These are phyloP conservation scores for Suillus clintonianus DNA, from an alignment of 768 basidiomycete species.

Conservation along the genomic window DNA sequence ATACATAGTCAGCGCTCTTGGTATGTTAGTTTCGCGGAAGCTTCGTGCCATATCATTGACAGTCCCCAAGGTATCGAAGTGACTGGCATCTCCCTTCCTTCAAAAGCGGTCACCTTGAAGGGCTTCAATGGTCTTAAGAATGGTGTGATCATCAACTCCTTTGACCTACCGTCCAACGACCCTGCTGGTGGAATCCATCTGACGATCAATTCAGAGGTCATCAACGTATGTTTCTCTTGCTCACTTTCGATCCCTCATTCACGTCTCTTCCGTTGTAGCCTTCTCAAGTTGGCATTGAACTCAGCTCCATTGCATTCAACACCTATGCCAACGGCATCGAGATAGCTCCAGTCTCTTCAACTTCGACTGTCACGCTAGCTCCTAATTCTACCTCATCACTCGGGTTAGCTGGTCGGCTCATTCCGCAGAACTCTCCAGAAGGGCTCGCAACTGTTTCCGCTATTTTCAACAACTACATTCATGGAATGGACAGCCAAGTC, in stretches of 20 bases:
- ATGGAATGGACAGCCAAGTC: slow-evolving; percentile 62
- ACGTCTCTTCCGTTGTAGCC: slow-evolving; percentile 42
- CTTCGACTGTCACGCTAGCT: slow-evolving; percentile 50
- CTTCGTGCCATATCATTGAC: neutral
- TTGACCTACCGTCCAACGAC: slow-evolving; percentile 71
- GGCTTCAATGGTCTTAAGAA: slow-evolving; percentile 70
- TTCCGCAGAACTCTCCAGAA: slow-evolving; percentile 55
- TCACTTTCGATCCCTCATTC: slow-evolving; percentile 1
- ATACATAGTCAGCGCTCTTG: slow-evolving; percentile 54
- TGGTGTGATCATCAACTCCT: slow-evolving; percentile 63
- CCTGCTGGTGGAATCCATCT: slow-evolving; percentile 72
- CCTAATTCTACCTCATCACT: slow-evolving; percentile 55
- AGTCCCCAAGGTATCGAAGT: slow-evolving; percentile 52
- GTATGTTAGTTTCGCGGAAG: slow-evolving; percentile 29
- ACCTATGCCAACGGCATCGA: slow-evolving; percentile 52
- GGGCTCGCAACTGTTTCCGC: slow-evolving; percentile 61
- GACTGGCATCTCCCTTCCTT: slow-evolving; percentile 51
- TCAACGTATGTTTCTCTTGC: slow-evolving; percentile 49
- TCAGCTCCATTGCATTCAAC: slow-evolving; percentile 62
- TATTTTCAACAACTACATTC: slow-evolving; percentile 73
- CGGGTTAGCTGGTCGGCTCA: slow-evolving; percentile 59
- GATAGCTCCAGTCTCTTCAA: slow-evolving; percentile 60
- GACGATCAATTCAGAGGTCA: slow-evolving; percentile 58
- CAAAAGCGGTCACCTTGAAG: slow-evolving; percentile 62
- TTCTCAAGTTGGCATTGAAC: slow-evolving; percentile 71